Evolutionary conservation across 768 basidiomycete genomes (phyloP).

Genomic region (Hygrophoropsis aurantiaca): DNA sequence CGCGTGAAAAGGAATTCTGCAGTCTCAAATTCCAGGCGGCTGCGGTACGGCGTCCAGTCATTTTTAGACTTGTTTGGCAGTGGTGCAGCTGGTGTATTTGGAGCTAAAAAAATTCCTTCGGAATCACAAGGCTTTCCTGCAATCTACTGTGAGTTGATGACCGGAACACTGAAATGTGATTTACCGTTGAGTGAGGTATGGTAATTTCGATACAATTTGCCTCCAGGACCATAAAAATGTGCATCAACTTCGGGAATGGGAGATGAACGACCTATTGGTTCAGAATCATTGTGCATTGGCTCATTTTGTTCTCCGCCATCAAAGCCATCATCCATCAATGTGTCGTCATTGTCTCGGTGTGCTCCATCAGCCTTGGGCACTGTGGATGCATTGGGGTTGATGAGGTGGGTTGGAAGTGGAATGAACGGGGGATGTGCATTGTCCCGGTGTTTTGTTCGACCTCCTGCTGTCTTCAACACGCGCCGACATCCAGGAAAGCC

Average conservation of each 20-base stretch:
- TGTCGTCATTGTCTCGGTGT: too few species aligned
- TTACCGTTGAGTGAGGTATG: conserved; percentile 4
- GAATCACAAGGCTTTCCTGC: conserved; percentile 6
- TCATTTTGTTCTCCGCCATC: too few species aligned
- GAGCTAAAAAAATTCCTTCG: background rate
- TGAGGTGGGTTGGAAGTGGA: too few species aligned
- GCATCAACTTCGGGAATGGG: background rate
- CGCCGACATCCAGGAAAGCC: too few species aligned
- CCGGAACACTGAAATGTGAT: background rate
- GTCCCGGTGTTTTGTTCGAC: too few species aligned
- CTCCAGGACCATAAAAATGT: conserved; percentile 1
- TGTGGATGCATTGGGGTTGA: too few species aligned
- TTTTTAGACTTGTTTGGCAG: background rate
- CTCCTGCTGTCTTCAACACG: too few species aligned
- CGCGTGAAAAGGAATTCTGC: conserved; percentile 18
- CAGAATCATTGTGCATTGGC: too few species aligned
- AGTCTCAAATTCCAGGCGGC: conserved; percentile 13
- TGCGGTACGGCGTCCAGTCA: conserved; percentile 13
- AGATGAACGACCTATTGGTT: too few species aligned
- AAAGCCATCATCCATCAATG: too few species aligned
- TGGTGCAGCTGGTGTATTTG: conserved; percentile 1
- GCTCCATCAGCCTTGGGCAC: too few species aligned
- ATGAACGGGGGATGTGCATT: too few species aligned
- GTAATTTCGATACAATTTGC: conserved; percentile 4
- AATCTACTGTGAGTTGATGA: background rate